Percentiles rank a stretch among this genome's conserved stretches.
phyloP scores from a whole-genome alignment of 1,284 basidiomycete genomes.

The Neolentinus lepideus region DNA sequence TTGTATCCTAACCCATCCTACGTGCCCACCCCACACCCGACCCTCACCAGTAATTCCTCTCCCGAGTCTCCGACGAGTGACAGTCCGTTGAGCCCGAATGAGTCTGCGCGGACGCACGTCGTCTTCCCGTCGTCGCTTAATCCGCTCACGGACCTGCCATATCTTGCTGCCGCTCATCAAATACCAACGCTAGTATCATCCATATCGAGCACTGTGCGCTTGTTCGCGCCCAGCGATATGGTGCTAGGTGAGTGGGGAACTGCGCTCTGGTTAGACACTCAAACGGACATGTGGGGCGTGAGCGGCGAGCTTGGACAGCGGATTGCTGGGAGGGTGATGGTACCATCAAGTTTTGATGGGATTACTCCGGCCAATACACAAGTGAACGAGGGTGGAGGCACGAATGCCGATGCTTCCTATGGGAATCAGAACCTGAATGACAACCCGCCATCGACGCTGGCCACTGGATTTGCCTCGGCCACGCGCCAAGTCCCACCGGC shows the following conservation, averaged over 20 bases:
- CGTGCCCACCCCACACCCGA: conserved; percentile 13
- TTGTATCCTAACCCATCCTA: conserved; percentile 38
- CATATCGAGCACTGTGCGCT: conserved; percentile 50
- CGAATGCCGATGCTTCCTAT: not conserved
- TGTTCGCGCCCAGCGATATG: conserved; percentile 49
- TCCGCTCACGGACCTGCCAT: conserved; percentile 31
- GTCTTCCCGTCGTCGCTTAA: conserved; percentile 6
- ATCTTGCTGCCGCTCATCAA: conserved; percentile 14
- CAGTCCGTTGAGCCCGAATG: no score
- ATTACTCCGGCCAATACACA: no score
- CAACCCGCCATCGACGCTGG: not conserved
- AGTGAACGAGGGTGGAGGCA: not conserved
- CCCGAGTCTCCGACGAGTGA: no score
- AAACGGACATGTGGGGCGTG: conserved; percentile 36
- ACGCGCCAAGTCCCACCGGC: conserved; percentile 3
- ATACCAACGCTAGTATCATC: conserved; percentile 27
- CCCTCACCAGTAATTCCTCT: conserved; percentile 1
- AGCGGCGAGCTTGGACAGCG: conserved; percentile 43
- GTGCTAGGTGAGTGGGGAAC: conserved; percentile 52
- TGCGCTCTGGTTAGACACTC: conserved; percentile 56
- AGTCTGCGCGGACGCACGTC: conserved; percentile 9
- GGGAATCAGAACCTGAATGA: not conserved
- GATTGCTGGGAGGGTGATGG: conserved; percentile 37
- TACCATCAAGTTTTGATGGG: not conserved
- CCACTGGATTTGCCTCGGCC: not conserved